phyloP scores from a whole-genome alignment of 2,329 filamentous ascomycete species.

The Colletotrichum higginsianum region DNA sequence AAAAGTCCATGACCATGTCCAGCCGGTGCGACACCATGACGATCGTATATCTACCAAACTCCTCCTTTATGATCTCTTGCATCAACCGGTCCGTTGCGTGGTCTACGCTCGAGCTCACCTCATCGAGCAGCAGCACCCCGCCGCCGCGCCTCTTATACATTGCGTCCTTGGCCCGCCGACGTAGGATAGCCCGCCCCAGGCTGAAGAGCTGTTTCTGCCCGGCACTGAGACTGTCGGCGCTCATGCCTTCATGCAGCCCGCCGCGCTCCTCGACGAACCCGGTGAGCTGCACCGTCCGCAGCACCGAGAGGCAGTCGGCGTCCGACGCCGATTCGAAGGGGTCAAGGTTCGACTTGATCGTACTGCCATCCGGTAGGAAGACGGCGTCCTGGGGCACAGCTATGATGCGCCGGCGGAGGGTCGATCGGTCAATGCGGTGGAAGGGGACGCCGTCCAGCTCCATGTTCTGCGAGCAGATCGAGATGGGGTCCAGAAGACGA shows the following conservation, averaged over 20 bases:
- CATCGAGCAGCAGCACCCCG: slow-evolving; percentile 58
- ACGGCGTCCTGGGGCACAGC: slow-evolving; percentile 64
- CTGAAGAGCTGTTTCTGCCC: slow-evolving; percentile 74
- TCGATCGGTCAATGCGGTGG: slow-evolving; percentile 52
- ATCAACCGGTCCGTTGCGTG: slow-evolving; percentile 58
- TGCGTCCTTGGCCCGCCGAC: slow-evolving; percentile 53
- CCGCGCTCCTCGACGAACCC: slow-evolving; percentile 46
- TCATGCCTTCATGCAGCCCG: slow-evolving; percentile 52
- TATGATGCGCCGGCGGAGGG: slow-evolving; percentile 59
- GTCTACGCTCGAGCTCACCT: slow-evolving; percentile 61
- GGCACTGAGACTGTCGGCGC: slow-evolving; percentile 62
- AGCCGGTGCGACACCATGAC: slow-evolving; percentile 63
- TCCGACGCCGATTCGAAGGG: slow-evolving; percentile 47
- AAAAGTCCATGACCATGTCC: slow-evolving; percentile 66
- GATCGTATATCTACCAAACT: slow-evolving; percentile 67
- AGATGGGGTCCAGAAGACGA: slow-evolving; percentile 51
- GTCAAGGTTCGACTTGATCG: slow-evolving; percentile 56
- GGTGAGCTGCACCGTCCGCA: slow-evolving; percentile 50
- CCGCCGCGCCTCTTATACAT: slow-evolving; percentile 39
- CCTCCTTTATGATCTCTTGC: slow-evolving; percentile 57
- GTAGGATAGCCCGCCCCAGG: slow-evolving; percentile 68
- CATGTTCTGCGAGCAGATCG: slow-evolving; percentile 45
- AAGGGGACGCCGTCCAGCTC: slow-evolving; percentile 57
- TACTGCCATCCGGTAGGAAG: slow-evolving; percentile 58
- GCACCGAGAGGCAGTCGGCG: slow-evolving; percentile 47